phyloP scores from a whole-genome alignment of 768 basidiomycete species.

The Leccinum boreale region DNA sequence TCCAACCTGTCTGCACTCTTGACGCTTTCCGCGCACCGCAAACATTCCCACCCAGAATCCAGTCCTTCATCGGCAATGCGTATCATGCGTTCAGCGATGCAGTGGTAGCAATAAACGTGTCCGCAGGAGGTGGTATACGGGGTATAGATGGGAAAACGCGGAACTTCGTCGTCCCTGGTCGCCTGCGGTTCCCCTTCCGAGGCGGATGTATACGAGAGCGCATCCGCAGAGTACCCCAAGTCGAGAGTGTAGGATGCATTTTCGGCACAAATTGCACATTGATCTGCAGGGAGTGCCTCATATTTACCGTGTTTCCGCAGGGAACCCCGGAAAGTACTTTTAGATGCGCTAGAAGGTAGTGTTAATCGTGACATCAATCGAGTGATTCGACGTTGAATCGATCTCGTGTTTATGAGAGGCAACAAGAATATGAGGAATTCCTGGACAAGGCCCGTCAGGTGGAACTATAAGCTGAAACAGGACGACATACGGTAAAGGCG shows the following conservation, averaged over 20 bases:
- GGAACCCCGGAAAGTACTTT: conserved; percentile 10
- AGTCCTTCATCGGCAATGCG: conserved; percentile 61
- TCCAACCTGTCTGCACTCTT: conserved; percentile 56
- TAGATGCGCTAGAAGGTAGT: conserved; percentile 27
- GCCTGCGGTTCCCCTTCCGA: conserved; percentile 10
- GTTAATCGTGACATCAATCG: conserved; percentile 30
- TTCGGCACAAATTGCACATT: conserved; percentile 90
- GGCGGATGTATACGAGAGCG: conserved; percentile 36
- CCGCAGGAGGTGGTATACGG: conserved; percentile 83
- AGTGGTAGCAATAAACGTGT: conserved; percentile 92
- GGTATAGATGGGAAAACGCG: conserved; percentile 68
- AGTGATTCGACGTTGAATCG: conserved; percentile 55
- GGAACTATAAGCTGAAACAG: neutral
- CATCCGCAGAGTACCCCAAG: conserved; percentile 49
- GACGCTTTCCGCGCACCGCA: conserved; percentile 72
- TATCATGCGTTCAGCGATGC: conserved; percentile 81
- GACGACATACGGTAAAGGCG: conserved; percentile 79
- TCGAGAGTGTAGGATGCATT: conserved; percentile 63
- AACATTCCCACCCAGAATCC: conserved; percentile 71
- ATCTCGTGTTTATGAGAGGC: conserved; percentile 73
- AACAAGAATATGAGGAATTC: conserved; percentile 94
- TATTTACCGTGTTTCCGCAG: conserved; percentile 53
- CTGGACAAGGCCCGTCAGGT: conserved; percentile 40
- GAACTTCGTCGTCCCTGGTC: conserved; percentile 32
- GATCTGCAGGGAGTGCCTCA: conserved; percentile 62